Evolutionary conservation across 1,284 basidiomycete species (phyloP).

Genomic region (Apiotrichum laibachii): DNA sequence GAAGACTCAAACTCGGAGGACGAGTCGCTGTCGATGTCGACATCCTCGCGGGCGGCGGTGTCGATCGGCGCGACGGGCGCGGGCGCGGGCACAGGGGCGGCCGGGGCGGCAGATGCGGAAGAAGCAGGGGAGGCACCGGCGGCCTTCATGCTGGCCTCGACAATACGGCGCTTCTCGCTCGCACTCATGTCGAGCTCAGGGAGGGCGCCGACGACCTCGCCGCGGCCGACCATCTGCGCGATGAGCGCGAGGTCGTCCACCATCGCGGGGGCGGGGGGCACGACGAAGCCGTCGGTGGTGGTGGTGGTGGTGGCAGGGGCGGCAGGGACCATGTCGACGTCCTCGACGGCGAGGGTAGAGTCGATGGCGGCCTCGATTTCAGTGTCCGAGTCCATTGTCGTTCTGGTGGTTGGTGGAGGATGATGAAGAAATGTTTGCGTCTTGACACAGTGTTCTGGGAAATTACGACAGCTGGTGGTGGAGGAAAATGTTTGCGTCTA

Average conservation of each 20-base stretch:
- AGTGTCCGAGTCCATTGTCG: constrained; percentile 10
- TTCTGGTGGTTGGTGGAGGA: not conserved
- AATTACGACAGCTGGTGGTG: not conserved
- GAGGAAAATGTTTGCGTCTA: not conserved
- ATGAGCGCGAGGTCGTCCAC: constrained; percentile 46
- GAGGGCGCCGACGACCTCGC: constrained; percentile 40
- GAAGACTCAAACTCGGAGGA: constrained; percentile 33
- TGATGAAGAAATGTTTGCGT: not conserved
- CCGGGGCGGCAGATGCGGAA: not conserved
- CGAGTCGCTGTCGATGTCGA: constrained; percentile 23
- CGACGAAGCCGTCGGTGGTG: constrained; percentile 8
- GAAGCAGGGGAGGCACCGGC: not conserved
- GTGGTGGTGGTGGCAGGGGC: not conserved
- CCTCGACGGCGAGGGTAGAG: constrained; percentile 2
- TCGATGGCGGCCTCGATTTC: constrained; percentile 16
- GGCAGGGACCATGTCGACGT: not conserved
- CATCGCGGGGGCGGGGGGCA: constrained; percentile 22
- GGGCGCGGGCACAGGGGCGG: not conserved
- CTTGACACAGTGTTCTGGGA: not conserved
- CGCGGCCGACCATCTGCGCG: constrained; percentile 42
- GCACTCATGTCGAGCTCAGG: constrained; percentile 34
- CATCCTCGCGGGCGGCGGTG: constrained; percentile 1
- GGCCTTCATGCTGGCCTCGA: constrained; percentile 33
- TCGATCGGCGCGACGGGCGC: not conserved
- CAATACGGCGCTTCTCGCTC: constrained; percentile 36